Conservation (phyloP, 202 grass and related monocot species). For the Dendrocalamus latiflorus region DNA sequence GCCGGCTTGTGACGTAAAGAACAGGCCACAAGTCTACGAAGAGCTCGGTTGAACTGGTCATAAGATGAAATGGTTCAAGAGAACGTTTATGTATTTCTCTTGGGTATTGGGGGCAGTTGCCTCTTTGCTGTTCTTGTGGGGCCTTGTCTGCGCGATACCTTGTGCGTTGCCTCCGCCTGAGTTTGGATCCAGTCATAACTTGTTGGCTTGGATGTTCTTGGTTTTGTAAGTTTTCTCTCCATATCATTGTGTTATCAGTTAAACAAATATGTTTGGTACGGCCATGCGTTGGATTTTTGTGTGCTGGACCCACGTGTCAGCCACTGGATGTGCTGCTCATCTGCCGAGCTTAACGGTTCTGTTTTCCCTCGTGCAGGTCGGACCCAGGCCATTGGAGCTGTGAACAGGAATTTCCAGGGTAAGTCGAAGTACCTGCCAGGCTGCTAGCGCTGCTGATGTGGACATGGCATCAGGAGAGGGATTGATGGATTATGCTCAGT, state of each 20-base stretch:
- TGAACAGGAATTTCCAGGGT: background rate
- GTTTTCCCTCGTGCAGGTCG: background rate
- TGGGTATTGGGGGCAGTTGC: conserved; percentile 14
- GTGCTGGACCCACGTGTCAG: conserved; percentile 1
- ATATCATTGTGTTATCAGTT: background rate
- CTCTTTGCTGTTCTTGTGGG: background rate
- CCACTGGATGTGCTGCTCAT: background rate
- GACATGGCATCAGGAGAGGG: conserved; percentile 3
- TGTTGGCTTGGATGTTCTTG: background rate
- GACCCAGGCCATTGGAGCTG: background rate
- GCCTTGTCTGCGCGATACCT: background rate
- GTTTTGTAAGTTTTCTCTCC: background rate
- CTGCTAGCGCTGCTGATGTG: background rate
- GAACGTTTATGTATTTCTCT: background rate
- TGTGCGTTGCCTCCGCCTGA: background rate
- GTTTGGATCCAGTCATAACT: conserved; percentile 27
- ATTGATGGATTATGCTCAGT: background rate
- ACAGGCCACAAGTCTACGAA: conserved; percentile 5
- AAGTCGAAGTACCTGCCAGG: background rate
- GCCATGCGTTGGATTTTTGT: background rate
- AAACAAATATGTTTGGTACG: background rate
- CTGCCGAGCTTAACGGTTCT: background rate
- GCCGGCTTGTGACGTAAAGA: too few species aligned
- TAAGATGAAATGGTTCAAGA: background rate
- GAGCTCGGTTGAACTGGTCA: conserved; percentile 40